Evolutionary conservation across 2,329 filamentous ascomycete genomes (phyloP).

Genomic region (Fusarium austroafricanum): DNA sequence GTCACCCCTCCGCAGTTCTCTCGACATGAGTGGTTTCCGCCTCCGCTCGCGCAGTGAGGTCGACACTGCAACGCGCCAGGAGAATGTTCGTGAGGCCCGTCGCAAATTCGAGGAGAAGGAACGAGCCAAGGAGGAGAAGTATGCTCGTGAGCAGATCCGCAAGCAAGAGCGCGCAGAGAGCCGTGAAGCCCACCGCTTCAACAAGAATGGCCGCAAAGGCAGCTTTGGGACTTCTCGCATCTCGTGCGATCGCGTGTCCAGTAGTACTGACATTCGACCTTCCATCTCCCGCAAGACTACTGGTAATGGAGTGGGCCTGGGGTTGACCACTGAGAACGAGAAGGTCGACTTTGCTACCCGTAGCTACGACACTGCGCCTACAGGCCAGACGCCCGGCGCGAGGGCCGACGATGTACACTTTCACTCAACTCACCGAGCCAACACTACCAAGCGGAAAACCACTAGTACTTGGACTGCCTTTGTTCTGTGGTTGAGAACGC

Average conservation of each 20-base stretch:
- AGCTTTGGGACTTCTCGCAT: constrained; percentile 50
- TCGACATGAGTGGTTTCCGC: constrained; percentile 68
- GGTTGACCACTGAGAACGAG: constrained; percentile 49
- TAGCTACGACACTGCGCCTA: constrained; percentile 59
- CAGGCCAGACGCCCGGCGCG: constrained; percentile 43
- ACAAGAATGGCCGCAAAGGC: constrained; percentile 59
- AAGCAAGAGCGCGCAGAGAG: constrained; percentile 69
- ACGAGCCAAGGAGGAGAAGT: constrained; percentile 70
- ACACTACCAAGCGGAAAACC: constrained; percentile 68
- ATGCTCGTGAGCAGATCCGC: constrained; percentile 67
- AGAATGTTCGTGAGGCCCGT: constrained; percentile 70
- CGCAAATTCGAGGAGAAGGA: constrained; percentile 73
- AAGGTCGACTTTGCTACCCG: constrained; percentile 59
- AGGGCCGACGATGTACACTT: constrained; percentile 59
- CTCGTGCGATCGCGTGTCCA: constrained; percentile 50
- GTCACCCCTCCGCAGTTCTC: constrained; percentile 68
- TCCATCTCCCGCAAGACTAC: constrained; percentile 47
- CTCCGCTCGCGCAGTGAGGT: constrained; percentile 71
- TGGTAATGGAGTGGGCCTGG: constrained; percentile 32
- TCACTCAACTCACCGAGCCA: constrained; percentile 56
- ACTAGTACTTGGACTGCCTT: constrained; percentile 72
- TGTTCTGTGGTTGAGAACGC: constrained; percentile 72
- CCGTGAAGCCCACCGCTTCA: constrained; percentile 65
- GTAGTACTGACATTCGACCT: constrained; percentile 47
- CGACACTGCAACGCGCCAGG: constrained; percentile 64